Base-by-base conservation (phyloP, 2,329 filamentous ascomycete species). In the Xylaria sp. region DNA sequence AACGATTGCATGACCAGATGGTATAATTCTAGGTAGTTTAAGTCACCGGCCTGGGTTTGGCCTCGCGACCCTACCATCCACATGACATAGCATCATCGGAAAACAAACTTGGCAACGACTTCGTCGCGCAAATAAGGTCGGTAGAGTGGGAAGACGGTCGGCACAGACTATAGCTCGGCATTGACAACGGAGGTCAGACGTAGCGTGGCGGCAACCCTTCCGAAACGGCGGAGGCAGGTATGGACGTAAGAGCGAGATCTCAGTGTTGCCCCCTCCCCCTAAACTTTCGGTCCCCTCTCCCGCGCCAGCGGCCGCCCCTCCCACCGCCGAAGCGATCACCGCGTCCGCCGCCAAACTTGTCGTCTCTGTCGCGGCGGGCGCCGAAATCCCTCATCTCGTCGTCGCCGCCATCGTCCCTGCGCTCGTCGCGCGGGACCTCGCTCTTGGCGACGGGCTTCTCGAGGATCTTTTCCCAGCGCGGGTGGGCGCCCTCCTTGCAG, bases 401-500 rank as follows among this genome's bases (percentile, higher is more conserved):
- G 48, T 74, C 75, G 76, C 71, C 77, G 70, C 72, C 77, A 71
- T 81, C 82, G 70, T 78, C 80, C 65, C 79, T 75, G 4, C 51
- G 17, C 81, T 70, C 82, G 77, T 73, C 85, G 75, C 79, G 85
- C 75, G 78, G 84, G 70, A 87, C 85, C 54, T 86, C 84, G 15
- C 84, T 80, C 80, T 89, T 91, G 66, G 90, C 87, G 29, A 85
- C 86, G 7, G 90, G 92, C 80, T 89, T 90, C 74, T 92, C 89
- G 38, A 93, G 79, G 65, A 93, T 88, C 71, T 86, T 86, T 23
- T 88, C 86, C 88, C 92, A 98, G 62, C 88, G 85, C 3, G 94
- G 88, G 76, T 99, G 95, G 5, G 92, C 90, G 19, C 91, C 91
- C 65, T 90, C 86, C 72, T 87, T 88, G 78, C 95, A 99, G 7